A percentile compares a stretch with the other conserved stretches of the same genome.
Conservation (phyloP, 305 asterid genomes). For the Solanum hybrid region DNA sequence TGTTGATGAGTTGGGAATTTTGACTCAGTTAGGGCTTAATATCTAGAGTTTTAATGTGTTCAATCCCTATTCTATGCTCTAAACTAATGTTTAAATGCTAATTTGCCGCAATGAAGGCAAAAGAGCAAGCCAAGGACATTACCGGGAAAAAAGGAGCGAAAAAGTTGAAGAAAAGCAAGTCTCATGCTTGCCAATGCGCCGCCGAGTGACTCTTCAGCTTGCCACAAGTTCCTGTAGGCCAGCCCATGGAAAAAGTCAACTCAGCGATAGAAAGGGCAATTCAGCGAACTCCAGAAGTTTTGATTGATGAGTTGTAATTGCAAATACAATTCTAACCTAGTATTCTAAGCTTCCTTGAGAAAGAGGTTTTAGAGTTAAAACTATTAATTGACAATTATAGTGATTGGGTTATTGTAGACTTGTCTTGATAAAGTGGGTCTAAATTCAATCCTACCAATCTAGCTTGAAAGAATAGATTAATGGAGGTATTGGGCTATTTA, state of each 20-base stretch:
- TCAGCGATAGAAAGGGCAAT: background rate
- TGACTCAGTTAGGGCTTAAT: background rate
- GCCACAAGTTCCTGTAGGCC: background rate
- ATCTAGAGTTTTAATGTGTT: background rate
- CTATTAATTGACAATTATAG: background rate
- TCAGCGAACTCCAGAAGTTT: background rate
- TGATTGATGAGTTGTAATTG: background rate
- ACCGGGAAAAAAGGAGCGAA: background rate
- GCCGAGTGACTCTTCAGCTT: background rate
- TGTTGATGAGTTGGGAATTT: background rate
- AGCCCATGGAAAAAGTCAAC: background rate
- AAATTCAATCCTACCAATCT: background rate
- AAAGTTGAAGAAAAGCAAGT: background rate
- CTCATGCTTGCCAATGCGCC: background rate
- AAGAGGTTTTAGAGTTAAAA: background rate
- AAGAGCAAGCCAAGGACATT: background rate
- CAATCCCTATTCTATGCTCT: background rate
- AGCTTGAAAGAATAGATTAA: background rate
- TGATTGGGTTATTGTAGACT: background rate
- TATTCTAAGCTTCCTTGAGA: background rate
- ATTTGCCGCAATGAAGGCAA: background rate
- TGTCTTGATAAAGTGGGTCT: background rate
- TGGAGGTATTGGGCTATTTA: background rate
- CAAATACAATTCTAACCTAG: background rate
- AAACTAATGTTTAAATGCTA: too few species aligned